Evolutionary conservation across 495 filamentous ascomycete genomes (phyloP).

Genomic region (Penicillium paxilli): DNA sequence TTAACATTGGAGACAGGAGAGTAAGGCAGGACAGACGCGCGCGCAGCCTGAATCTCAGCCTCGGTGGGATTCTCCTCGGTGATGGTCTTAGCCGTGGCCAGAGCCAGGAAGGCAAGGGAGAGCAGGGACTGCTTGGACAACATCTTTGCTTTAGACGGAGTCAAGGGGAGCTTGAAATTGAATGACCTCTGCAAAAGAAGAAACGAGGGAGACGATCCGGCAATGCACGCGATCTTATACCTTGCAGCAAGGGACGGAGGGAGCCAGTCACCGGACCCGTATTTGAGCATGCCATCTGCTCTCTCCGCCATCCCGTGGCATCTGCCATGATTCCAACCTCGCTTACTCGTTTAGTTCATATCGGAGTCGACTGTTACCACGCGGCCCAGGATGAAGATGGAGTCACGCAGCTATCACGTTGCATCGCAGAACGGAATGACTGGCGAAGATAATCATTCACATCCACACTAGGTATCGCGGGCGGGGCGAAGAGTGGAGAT

Average conservation of each 20-base stretch:
- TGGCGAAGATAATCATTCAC: not conserved
- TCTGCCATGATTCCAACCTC: not conserved
- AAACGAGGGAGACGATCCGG: slow-evolving; percentile 2
- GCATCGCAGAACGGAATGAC: slow-evolving; percentile 6
- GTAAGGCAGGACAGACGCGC: slow-evolving; percentile 33
- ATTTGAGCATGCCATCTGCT: not conserved
- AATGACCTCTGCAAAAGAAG: not conserved
- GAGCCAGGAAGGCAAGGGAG: slow-evolving; percentile 22
- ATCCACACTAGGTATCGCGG: not conserved
- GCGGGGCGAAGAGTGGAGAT: not conserved
- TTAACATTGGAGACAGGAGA: slow-evolving; percentile 60
- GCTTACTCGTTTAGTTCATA: not conserved
- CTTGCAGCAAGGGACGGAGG: not conserved
- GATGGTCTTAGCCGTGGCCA: slow-evolving; percentile 30
- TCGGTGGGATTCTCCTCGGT: slow-evolving; percentile 29
- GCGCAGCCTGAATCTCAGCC: slow-evolving; percentile 32
- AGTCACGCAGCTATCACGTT: slow-evolving; percentile 1
- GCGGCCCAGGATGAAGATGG: not conserved
- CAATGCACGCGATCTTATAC: slow-evolving; percentile 16
- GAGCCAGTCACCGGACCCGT: not conserved
- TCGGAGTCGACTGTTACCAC: not conserved
- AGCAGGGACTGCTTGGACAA: slow-evolving; percentile 24
- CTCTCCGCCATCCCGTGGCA: no score
- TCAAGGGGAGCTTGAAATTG: slow-evolving; percentile 4
- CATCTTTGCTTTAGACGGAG: slow-evolving; percentile 10